Base-by-base conservation (phyloP, 352 stramenopile species). In the Thraustotheca clavata region DNA sequence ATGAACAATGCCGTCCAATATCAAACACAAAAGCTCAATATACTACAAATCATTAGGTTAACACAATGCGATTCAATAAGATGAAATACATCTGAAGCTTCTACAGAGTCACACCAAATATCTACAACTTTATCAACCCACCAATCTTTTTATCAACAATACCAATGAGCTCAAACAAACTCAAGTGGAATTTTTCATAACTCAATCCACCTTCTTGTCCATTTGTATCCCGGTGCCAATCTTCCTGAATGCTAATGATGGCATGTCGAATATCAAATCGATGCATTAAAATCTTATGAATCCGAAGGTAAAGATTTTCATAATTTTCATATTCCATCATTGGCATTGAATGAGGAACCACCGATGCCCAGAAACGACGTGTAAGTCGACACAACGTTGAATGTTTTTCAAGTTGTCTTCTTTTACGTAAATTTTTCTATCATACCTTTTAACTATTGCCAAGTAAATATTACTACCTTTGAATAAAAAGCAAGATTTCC, bases 131-230 rank as follows among this genome's bases (percentile, higher is more conserved):
- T 52, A 31, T 31, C 33, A 6, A 48, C 32, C 5, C 0, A 22
- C 2, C 11, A 7, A 4, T 48, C 0, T 12, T 3, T 6, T 16
- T 14, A 34, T 47, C 14, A 31, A 7, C 71, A 76, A 29, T 49
- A 88, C 77, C 79, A 33, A 89, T 82, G 18, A 90, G 70, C 36
- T 92, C 83, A 67, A 90, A 90, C 77, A 92, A 87, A 9, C 80
- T 88, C 29, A 87, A 71, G 60, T 92, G 83, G 48, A 92, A 90
- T 33, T 76, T 87, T 3, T 73, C 60, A 55, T 87, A 92, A 55
- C 85, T 73, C 41, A 92, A 69, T 26, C 71, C 57, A 24, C 86
- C 70, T 5, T 75, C 65, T 6, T 52, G 6, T 4, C 77, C 75
- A 9, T 76, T 72, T 5, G 73, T 80, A 14, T 90, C 83, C 46